A percentile compares a stretch with the other conserved stretches of the same genome.
Evolutionary conservation across 2,329 filamentous ascomycete genomes (phyloP).

Genomic region (Nemania sp.): DNA sequence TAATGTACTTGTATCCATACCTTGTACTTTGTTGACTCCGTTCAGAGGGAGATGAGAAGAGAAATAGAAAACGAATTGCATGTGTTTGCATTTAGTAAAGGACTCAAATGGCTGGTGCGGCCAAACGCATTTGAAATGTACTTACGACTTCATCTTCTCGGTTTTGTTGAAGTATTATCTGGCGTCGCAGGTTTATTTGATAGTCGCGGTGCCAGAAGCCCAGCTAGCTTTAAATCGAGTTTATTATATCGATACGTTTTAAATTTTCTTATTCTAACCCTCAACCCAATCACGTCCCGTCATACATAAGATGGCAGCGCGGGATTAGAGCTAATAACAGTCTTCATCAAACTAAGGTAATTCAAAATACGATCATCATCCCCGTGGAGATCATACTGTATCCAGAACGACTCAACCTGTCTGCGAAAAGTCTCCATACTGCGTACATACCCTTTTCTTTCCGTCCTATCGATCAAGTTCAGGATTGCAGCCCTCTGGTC

Average conservation of each 20-base stretch:
- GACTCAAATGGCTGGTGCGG: too few species aligned
- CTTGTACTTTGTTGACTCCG: constrained; percentile 1
- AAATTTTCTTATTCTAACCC: too few species aligned
- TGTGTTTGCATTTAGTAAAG: background rate
- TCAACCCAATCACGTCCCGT: background rate
- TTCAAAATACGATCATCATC: constrained; percentile 50
- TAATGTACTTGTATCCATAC: constrained; percentile 27
- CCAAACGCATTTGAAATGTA: background rate
- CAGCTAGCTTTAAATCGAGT: too few species aligned
- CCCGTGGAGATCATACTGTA: constrained; percentile 51
- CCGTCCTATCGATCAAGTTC: constrained; percentile 48
- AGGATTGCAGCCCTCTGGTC: constrained; percentile 50
- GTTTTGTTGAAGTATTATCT: too few species aligned
- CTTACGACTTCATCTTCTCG: background rate
- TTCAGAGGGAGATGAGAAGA: background rate
- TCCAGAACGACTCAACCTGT: constrained; percentile 51
- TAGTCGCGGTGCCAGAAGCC: too few species aligned
- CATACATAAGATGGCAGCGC: constrained; percentile 41
- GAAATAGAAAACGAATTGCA: background rate
- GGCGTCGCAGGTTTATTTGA: too few species aligned
- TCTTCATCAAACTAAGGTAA: constrained; percentile 47
- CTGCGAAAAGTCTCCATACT: constrained; percentile 44
- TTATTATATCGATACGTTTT: too few species aligned
- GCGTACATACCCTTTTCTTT: constrained; percentile 35
- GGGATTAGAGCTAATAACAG: constrained; percentile 43